These are phyloP conservation scores for Ophiocordyceps sinensis DNA, from an alignment of 2,329 filamentous ascomycete genomes.

Conservation along the genomic window DNA sequence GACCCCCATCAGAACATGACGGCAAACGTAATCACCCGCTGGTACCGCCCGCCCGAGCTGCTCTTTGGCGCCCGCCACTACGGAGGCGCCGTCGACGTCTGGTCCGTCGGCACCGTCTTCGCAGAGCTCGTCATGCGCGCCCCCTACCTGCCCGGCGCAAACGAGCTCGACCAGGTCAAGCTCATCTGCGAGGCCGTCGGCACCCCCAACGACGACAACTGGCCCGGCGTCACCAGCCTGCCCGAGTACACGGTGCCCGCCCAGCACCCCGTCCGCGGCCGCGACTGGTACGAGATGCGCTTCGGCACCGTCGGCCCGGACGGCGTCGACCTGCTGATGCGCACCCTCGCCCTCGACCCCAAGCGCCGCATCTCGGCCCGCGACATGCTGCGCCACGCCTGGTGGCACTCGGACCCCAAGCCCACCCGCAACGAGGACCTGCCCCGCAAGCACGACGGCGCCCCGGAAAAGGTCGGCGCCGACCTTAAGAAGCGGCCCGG, in stretches of 20 bases:
- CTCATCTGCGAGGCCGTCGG: conserved; percentile 77
- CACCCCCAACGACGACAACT: conserved; percentile 84
- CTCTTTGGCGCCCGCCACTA: conserved; percentile 86
- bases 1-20: conserved; percentile 88
- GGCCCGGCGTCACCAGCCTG: conserved; percentile 78
- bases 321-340: conserved; percentile 78
- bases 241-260: conserved; percentile 65
- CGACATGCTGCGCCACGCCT: conserved; percentile 66
- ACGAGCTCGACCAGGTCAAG: conserved; percentile 73
- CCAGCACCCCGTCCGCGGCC: conserved; percentile 45
- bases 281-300: conserved; percentile 57
- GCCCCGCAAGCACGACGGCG: conserved; percentile 50
- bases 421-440: conserved; percentile 73
- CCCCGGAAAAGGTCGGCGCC: conserved; percentile 60
- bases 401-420: conserved; percentile 73
- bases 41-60: conserved; percentile 91
- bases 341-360: conserved; percentile 77
- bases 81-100: conserved; percentile 80
- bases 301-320: conserved; percentile 71
- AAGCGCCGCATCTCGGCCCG: conserved; percentile 64
- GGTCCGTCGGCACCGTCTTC: conserved; percentile 86
- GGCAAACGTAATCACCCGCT: conserved; percentile 85
- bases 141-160: conserved; percentile 72
- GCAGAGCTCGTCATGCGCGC: conserved; percentile 75
- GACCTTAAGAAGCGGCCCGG: conserved; percentile 64